Percentiles rank a stretch among this genome's conserved stretches.
These are phyloP conservation scores for Chrysosporium keratinophilum DNA, from an alignment of 2,329 filamentous ascomycete genomes.

Conservation along the genomic window DNA sequence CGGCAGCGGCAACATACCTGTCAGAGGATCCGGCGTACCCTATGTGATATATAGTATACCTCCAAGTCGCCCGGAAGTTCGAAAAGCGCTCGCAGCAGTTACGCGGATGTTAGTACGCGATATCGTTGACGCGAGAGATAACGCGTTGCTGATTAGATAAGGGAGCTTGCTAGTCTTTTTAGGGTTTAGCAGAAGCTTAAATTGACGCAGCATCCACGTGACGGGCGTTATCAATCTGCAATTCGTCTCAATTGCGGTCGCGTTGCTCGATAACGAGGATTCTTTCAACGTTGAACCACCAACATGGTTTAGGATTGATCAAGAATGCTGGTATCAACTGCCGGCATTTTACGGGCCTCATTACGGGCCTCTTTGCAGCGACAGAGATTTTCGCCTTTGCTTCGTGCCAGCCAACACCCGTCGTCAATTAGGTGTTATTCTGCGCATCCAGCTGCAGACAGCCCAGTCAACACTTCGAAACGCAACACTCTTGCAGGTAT, in stretches of 20 bases:
- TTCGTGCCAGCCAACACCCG: neutral
- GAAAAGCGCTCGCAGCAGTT: no score
- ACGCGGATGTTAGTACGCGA: no score
- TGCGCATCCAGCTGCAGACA: neutral
- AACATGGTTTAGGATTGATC: conserved; percentile 8
- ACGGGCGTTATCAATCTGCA: neutral
- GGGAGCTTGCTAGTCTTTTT: no score
- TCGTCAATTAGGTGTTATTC: conserved; percentile 3
- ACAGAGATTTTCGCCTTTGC: neutral
- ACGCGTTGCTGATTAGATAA: no score
- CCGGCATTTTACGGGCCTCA: neutral
- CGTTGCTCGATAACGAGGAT: neutral
- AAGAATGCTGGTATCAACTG: conserved; percentile 11
- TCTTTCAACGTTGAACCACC: neutral
- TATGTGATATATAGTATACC: no score
- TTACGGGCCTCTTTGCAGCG: neutral
- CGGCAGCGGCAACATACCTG: no score
- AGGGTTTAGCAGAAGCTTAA: neutral
- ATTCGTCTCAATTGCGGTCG: neutral
- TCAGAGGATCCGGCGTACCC: no score
- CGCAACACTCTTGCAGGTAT: conserved; percentile 4
- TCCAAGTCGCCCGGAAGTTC: no score
- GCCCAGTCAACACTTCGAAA: neutral
- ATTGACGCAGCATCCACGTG: neutral
- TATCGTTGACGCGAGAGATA: no score